A percentile compares a stretch with the other conserved stretches of the same genome.
Evolutionary conservation across 148 eudicot genomes (phyloP).

Genomic region (Arctostaphylos glauca): DNA sequence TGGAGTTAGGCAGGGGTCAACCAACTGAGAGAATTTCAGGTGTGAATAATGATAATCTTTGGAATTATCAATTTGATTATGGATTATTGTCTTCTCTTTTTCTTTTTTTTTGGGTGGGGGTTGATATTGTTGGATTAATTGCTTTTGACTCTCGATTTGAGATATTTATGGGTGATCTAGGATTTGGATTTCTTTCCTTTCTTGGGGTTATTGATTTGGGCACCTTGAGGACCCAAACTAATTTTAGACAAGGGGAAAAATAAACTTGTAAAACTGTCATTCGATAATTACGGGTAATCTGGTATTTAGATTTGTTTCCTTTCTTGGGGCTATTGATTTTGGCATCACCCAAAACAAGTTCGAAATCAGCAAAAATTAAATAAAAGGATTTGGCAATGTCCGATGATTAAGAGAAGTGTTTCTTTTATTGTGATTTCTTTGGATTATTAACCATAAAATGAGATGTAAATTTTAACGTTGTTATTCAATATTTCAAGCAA

Average conservation of each 20-base stretch:
- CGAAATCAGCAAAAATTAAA: background rate
- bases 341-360: background rate
- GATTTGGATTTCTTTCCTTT: conserved; percentile 12
- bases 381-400: background rate
- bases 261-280: background rate
- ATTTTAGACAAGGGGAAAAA: background rate
- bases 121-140: background rate
- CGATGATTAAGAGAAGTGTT: background rate
- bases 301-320: conserved; percentile 10
- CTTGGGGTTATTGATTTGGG: conserved; percentile 11
- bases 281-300: background rate
- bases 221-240: background rate
- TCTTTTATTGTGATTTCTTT: background rate
- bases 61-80: background rate
- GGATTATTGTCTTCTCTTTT: background rate
- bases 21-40: conserved; percentile 53
- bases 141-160: background rate
- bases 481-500: background rate
- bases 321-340: conserved; percentile 9
- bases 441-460: background rate
- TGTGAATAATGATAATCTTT: conserved; percentile 7
- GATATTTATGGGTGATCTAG: background rate
- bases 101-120: background rate
- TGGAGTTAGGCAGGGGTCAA: conserved; percentile 34
- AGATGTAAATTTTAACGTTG: background rate